Evolutionary conservation across 495 filamentous ascomycete genomes (phyloP).

Genomic region (Xylaria acuta): DNA sequence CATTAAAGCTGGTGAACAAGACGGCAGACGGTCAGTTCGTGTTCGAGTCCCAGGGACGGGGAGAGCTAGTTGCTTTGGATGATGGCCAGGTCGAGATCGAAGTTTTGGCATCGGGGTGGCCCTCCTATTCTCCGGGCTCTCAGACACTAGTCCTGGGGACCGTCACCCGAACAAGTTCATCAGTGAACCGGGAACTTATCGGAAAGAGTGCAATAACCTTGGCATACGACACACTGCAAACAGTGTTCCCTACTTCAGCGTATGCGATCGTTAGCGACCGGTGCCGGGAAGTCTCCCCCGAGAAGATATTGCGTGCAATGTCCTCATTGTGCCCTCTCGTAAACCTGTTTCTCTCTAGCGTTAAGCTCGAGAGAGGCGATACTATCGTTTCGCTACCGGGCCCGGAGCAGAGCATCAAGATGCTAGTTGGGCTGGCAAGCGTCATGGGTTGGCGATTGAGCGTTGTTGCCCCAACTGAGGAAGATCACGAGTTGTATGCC

Average conservation of each 20-base stretch:
- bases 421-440: slow-evolving; percentile 18
- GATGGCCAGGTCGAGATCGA: slow-evolving; percentile 29
- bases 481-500: slow-evolving; percentile 15
- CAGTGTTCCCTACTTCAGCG: slow-evolving; percentile 27
- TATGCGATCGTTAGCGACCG: slow-evolving; percentile 26
- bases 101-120: slow-evolving; percentile 29
- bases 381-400: slow-evolving; percentile 30
- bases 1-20: slow-evolving; percentile 21
- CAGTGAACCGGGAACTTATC: slow-evolving; percentile 10
- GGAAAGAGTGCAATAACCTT: slow-evolving; percentile 25
- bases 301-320: slow-evolving; percentile 16
- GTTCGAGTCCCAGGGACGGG: slow-evolving; percentile 22
- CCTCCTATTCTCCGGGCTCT: slow-evolving; percentile 24
- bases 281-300: background rate
- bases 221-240: slow-evolving; percentile 27
- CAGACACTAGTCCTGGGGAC: slow-evolving; percentile 26
- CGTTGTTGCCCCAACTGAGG: slow-evolving; percentile 12
- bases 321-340: slow-evolving; percentile 27
- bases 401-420: slow-evolving; percentile 20
- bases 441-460: slow-evolving; percentile 26
- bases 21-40: slow-evolving; percentile 27
- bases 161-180: slow-evolving; percentile 20
- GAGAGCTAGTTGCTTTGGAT: slow-evolving; percentile 5
- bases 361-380: slow-evolving; percentile 27
- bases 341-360: slow-evolving; percentile 28